Conservation (phyloP, 2,329 filamentous ascomycete genomes). For the Intubia oerlemansii region DNA sequence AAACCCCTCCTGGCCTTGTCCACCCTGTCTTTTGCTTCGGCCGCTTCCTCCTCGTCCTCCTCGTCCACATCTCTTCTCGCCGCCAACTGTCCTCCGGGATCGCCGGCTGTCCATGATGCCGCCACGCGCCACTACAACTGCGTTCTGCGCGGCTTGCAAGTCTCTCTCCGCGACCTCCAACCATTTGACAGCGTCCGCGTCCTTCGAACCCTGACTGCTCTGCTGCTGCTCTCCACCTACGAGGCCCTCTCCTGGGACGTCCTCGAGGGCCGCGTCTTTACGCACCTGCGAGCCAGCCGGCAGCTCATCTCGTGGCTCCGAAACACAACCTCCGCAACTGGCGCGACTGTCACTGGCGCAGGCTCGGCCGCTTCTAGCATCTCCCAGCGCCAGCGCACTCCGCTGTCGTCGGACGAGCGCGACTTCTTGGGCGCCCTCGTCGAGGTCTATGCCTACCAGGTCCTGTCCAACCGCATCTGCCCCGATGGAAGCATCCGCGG, state of each 20-base stretch:
- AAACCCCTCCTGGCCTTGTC: not conserved
- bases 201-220: constrained; percentile 7
- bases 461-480: constrained; percentile 6
- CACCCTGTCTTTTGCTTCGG: not conserved
- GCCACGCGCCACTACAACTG: constrained; percentile 8
- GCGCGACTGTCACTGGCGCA: too few species aligned
- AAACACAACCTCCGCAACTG: too few species aligned
- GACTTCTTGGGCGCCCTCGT: constrained; percentile 6
- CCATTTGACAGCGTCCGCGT: constrained; percentile 5
- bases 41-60: not conserved
- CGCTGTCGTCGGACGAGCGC: constrained; percentile 4
- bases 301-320: constrained; percentile 9
- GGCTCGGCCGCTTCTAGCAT: constrained; percentile 4
- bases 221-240: constrained; percentile 6
- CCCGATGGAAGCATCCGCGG: constrained; percentile 4
- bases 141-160: constrained; percentile 7
- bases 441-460: constrained; percentile 8
- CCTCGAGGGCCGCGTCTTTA: constrained; percentile 6
- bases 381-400: not conserved
- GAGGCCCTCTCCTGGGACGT: constrained; percentile 8
- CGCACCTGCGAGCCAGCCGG: constrained; percentile 8
- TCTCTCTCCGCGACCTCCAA: constrained; percentile 5
- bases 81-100: too few species aligned
- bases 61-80: too few species aligned
- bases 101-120: constrained; percentile 7